phyloP scores from a whole-genome alignment of 805 yeast genomes.

The Wickerhamomyces alni region DNA sequence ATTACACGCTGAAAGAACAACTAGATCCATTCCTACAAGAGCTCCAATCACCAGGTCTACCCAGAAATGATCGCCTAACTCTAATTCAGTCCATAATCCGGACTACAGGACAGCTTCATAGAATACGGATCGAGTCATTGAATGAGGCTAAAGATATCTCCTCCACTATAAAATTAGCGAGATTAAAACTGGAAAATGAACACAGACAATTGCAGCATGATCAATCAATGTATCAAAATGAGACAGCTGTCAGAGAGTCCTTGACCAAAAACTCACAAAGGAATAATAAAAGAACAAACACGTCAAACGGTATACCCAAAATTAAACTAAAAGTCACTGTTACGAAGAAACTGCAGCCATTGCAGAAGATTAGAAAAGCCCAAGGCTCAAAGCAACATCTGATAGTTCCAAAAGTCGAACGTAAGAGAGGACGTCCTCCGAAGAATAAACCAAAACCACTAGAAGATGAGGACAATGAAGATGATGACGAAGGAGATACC shows the following conservation, averaged over 20 bases:
- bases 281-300: conserved; percentile 13
- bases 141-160: conserved; percentile 23
- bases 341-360: no score
- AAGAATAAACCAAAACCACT: no score
- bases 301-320: background rate
- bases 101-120: conserved; percentile 14
- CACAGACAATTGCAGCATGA: conserved; percentile 22
- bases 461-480: background rate
- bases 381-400: no score
- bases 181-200: conserved; percentile 16
- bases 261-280: conserved; percentile 13
- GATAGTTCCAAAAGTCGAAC: no score
- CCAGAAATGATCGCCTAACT: conserved; percentile 6
- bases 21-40: conserved; percentile 12
- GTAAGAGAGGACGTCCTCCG: no score
- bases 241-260: conserved; percentile 16
- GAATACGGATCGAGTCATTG: conserved; percentile 24
- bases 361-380: no score
- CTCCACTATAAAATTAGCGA: conserved; percentile 18
- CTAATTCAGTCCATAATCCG: conserved; percentile 3
- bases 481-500: conserved; percentile 13
- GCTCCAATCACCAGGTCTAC: conserved; percentile 7
- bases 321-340: no score
- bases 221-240: conserved; percentile 18
- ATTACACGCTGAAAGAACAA: conserved; percentile 12